Percentiles rank a stretch among this genome's conserved stretches.
These are phyloP conservation scores for Acanthamoeba healyi DNA, from an alignment of 208 protist genomes.

Conservation along the genomic window DNA sequence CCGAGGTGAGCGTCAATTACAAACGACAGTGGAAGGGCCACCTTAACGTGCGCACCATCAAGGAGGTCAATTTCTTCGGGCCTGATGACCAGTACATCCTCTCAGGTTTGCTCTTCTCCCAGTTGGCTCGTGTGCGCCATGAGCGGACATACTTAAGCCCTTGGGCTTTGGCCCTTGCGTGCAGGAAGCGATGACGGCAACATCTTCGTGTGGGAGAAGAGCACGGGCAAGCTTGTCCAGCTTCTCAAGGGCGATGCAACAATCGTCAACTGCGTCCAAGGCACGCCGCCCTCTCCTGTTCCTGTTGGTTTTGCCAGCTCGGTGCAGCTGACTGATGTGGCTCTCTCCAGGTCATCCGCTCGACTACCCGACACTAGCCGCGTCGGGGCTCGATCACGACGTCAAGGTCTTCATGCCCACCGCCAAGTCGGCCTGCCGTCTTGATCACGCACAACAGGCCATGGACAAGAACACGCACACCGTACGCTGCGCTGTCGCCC, in stretches of 20 bases:
- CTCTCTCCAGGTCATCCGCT: background rate
- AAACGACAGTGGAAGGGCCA: slow-evolving; percentile 20
- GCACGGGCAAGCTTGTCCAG: slow-evolving; percentile 3
- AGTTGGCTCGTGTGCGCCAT: background rate
- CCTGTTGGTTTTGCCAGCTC: background rate
- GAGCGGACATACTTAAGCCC: too few relatives aligned
- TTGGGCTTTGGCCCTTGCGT: too few relatives aligned
- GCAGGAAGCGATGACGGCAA: slow-evolving; percentile 54
- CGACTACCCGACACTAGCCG: background rate
- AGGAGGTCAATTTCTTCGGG: slow-evolving; percentile 60
- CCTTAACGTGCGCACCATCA: slow-evolving; percentile 48
- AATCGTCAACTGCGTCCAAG: slow-evolving; percentile 40
- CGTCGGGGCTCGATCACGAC: slow-evolving; percentile 23
- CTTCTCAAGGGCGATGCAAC: background rate
- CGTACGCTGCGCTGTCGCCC: background rate
- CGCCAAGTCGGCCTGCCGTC: background rate
- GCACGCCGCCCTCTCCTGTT: background rate
- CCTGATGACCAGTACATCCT: slow-evolving; percentile 22
- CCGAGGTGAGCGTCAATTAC: background rate
- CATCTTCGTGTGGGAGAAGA: slow-evolving; percentile 43
- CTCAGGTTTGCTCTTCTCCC: background rate
- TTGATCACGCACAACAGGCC: background rate
- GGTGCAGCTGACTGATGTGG: background rate
- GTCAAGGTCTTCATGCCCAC: slow-evolving; percentile 32
- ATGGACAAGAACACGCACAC: background rate